phyloP scores from a whole-genome alignment of 306 rosid species.

The Sophora flavescens region DNA sequence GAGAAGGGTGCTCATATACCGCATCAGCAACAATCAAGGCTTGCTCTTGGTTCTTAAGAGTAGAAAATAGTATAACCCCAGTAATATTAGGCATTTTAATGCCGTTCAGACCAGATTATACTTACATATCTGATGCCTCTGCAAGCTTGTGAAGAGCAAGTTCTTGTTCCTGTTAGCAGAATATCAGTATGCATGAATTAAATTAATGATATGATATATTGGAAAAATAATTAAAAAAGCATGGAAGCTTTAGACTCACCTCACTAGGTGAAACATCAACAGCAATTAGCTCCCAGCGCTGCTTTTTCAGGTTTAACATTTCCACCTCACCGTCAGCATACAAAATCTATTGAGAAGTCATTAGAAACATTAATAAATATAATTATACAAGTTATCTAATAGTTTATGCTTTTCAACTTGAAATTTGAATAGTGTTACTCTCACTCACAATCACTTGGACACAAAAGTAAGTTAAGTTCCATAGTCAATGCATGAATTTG shows the following conservation, averaged over 20 bases:
- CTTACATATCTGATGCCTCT: slow-evolving; percentile 64
- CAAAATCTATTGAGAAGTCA: slow-evolving; percentile 53
- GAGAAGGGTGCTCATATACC: no score
- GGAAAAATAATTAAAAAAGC: slow-evolving; percentile 15
- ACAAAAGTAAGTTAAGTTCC: background rate
- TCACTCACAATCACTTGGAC: background rate
- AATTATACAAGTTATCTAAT: background rate
- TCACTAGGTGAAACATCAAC: slow-evolving; percentile 43
- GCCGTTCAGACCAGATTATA: slow-evolving; percentile 9
- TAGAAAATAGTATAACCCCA: no score
- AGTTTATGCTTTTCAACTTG: slow-evolving; percentile 5
- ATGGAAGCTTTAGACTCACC: slow-evolving; percentile 51
- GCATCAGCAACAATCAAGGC: no score
- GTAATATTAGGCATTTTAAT: slow-evolving; percentile 4
- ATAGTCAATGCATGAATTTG: slow-evolving; percentile 18
- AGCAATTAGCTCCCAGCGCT: slow-evolving; percentile 60
- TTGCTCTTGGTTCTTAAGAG: no score
- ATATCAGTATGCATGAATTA: slow-evolving; percentile 18
- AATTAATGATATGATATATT: background rate
- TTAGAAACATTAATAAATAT: slow-evolving; percentile 25
- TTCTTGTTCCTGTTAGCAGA: slow-evolving; percentile 55
- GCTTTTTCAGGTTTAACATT: slow-evolving; percentile 62
- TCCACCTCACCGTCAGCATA: slow-evolving; percentile 76
- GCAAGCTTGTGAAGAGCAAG: slow-evolving; percentile 51
- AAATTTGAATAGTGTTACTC: background rate